Evolutionary conservation across 2,329 filamentous ascomycete genomes (phyloP), one percentile per base, ranked within the genome.

Genomic region (Coniosporium tulheliwenetii): DNA sequence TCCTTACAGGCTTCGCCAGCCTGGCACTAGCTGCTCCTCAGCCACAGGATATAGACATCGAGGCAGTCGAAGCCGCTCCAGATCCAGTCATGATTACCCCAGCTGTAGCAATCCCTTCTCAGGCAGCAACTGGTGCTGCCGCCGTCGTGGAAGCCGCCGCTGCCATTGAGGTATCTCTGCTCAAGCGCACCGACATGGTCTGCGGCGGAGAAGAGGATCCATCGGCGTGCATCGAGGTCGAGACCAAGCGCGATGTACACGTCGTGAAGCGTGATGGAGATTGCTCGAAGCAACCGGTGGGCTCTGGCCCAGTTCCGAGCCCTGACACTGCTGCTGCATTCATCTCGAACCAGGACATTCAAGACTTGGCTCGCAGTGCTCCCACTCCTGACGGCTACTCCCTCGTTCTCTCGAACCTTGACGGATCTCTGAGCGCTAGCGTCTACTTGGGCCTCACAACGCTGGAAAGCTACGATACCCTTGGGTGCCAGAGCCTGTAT

Each of bases 321-420:
- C 56, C 57, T 5, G 61, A 64, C 42, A 60, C 55, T 5, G 47
- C 46, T 13, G 44, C 38, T 29, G 52, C 47, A 5, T 63, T 64
- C 46, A 39, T 54, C 8, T 43, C 40, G 9, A 46, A 48, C 36
- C 2, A 39, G 4, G 42, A 41, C 8, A 26, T 52, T 59, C 29
- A 39, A 8, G 31, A 19, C 2, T 40, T 44, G 5, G 52, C 58
- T 1, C 42, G 10, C 7, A 40, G 36, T 36, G 54, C 56, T 10
- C 37, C 47, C 2, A 49, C 50, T 1, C 60, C 61, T 1, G 41
- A 46, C 40, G 59, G 59, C 5, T 64, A 62, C 44, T 47, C 37
- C 5, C 39, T 45, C 10, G 53, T 53, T 5, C 64, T 60, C 46
- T 38, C 42, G 1, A 53, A 59, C 36, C 42, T 59, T 2, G 39